A percentile compares a stretch with the other conserved stretches of the same genome.
Evolutionary conservation across 345 rosid genomes (phyloP).

Genomic region (Trapa incisa): DNA sequence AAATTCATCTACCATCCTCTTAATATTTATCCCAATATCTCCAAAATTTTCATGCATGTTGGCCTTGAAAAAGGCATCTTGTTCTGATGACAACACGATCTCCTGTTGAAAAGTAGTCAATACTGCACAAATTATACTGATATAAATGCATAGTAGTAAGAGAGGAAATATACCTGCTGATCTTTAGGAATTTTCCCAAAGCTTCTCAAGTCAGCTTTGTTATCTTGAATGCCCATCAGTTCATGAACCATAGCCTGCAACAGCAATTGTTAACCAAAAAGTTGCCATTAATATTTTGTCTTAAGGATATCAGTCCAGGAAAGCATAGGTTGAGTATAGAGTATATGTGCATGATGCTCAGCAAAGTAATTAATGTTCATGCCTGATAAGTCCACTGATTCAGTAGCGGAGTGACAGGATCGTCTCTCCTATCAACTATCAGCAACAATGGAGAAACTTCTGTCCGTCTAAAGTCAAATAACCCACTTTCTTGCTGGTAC

Average conservation of each 20-base stretch:
- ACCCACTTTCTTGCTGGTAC: conserved; percentile 97
- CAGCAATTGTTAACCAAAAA: conserved; percentile 11
- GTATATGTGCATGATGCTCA: background rate
- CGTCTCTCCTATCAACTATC: conserved; percentile 89
- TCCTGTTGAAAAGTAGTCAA: conserved; percentile 37
- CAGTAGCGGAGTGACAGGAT: conserved; percentile 85
- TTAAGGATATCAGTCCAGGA: background rate
- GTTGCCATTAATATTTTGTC: conserved; percentile 9
- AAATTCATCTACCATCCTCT: conserved; percentile 94
- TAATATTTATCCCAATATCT: conserved; percentile 94
- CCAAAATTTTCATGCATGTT: conserved; percentile 96
- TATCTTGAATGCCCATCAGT: conserved; percentile 79
- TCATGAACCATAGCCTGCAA: conserved; percentile 95
- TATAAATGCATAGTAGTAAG: background rate
- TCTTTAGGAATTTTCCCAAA: conserved; percentile 58
- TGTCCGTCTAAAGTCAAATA: conserved; percentile 87
- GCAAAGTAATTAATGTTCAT: conserved; percentile 13
- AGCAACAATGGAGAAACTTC: conserved; percentile 79
- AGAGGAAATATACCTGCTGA: conserved; percentile 52
- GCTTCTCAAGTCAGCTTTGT: conserved; percentile 79
- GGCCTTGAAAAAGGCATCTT: conserved; percentile 78
- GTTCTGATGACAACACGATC: conserved; percentile 89
- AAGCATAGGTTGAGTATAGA: conserved; percentile 8
- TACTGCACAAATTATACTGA: background rate
- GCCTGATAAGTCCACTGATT: conserved; percentile 99